These are phyloP conservation scores for Thalassiosira livingstoniorum DNA, from an alignment of 352 stramenopile species.

Conservation along the genomic window DNA sequence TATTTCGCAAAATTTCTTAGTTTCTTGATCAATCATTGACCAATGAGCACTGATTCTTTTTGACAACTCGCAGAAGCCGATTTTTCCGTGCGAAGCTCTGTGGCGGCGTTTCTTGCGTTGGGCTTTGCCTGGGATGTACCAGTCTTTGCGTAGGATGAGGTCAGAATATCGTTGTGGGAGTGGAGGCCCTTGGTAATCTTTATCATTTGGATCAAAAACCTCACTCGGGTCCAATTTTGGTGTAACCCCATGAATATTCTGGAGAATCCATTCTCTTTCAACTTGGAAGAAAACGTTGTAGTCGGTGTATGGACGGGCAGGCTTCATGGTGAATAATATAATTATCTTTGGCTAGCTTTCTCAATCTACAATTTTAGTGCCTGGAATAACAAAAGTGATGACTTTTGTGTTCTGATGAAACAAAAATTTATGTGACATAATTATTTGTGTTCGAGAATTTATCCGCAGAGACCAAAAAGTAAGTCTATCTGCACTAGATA, in stretches of 20 bases:
- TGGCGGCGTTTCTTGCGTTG: background rate
- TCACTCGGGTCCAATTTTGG: background rate
- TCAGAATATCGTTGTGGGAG: background rate
- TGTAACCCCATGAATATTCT: background rate
- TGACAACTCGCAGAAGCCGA: background rate
- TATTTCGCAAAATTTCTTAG: background rate
- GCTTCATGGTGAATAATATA: too few relatives aligned
- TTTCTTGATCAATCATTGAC: background rate
- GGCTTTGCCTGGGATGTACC: slow-evolving; percentile 6
- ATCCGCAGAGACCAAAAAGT: too few relatives aligned
- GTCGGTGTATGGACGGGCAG: slow-evolving; percentile 1
- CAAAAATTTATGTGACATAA: too few relatives aligned
- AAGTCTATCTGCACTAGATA: too few relatives aligned
- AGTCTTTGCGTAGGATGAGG: slow-evolving; percentile 1
- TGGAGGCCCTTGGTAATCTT: background rate
- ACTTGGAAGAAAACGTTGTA: slow-evolving; percentile 16
- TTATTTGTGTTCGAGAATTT: too few relatives aligned
- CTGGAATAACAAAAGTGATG: too few relatives aligned
- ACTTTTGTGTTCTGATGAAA: too few relatives aligned
- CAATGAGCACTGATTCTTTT: background rate
- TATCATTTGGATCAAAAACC: background rate
- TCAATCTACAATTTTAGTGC: too few relatives aligned
- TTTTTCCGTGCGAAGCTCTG: slow-evolving; percentile 2
- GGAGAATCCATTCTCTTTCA: slow-evolving; percentile 4
- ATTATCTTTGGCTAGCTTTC: too few relatives aligned